Evolutionary conservation across 768 basidiomycete species (phyloP), one percentile per base, ranked within the genome.

Genomic region (Mycena kentingensis): DNA sequence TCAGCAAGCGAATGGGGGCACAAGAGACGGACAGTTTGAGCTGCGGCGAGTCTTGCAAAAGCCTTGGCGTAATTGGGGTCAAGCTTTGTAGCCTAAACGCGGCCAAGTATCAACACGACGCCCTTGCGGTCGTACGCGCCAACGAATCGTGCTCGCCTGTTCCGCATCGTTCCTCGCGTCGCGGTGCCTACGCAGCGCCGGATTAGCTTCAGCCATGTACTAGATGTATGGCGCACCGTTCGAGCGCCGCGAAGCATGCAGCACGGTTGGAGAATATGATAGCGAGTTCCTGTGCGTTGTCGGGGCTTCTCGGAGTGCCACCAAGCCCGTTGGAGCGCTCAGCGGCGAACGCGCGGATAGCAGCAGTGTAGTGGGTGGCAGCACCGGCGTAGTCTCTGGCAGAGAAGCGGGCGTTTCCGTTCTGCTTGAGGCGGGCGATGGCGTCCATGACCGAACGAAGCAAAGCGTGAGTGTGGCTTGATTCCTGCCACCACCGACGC

Each of bases 51-150:
- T 25, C 64, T 31, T 2, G 53, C 61, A 26, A 36, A 49, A 3
- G 49, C 64, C 43, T 64, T 65, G 3, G 61, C 39, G 47, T 65
- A 62, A 4, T 41, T 54, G 1, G 64, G 60, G 38, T 65, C 63
- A n/a, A 65, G 54, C 22, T 50, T 35, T 16, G 60, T 60, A n/a
- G 63, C 64, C 64, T 65, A 35, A 34, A n/a, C 7, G 24, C 13
- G 16, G 16, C 24, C 39, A 4, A 28, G 10, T 29, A 22, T 13
- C 13, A 53, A 41, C 28, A 31, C 37, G n/a, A 27, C 16, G n/a
- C n/a, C n/a, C n/a, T n/a, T n/a, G 25, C 43, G 41, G 25, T 24
- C 41, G 12, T 18, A 31, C 18, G 8, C 25, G n/a, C n/a, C 5
- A 15, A 5, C 4, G 45, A 39, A 12, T 18, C 18, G 15, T 19